phyloP scores from a whole-genome alignment of 2,329 filamentous ascomycete genomes.

The Fusarium sp. region DNA sequence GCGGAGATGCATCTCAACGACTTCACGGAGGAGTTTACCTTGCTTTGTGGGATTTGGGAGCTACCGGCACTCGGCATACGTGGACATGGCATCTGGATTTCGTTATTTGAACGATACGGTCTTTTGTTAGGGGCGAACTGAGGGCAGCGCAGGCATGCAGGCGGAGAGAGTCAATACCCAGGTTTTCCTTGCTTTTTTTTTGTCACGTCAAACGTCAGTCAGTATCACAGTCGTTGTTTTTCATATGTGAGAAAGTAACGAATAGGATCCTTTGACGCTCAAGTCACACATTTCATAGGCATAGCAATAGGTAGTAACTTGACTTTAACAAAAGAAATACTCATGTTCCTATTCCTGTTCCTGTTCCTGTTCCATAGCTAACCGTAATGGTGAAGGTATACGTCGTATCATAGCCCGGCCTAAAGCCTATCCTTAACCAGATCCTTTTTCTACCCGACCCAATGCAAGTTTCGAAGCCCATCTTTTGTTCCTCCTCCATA shows the following conservation, averaged over 20 bases:
- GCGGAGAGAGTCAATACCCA: slow-evolving; percentile 46
- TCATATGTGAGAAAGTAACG: slow-evolving; percentile 12
- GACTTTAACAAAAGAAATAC: slow-evolving; percentile 33
- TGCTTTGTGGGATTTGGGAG: slow-evolving; percentile 42
- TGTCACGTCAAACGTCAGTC: slow-evolving; percentile 14
- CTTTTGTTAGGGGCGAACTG: slow-evolving; percentile 39
- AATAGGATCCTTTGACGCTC: background rate
- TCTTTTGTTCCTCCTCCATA: slow-evolving; percentile 50
- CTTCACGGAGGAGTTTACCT: slow-evolving; percentile 31
- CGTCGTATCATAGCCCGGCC: slow-evolving; percentile 30
- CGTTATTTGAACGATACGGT: slow-evolving; percentile 31
- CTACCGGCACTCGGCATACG: slow-evolving; percentile 35
- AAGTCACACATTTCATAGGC: background rate
- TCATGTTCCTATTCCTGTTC: slow-evolving; percentile 14
- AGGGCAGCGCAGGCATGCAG: slow-evolving; percentile 30
- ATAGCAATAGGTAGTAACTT: background rate
- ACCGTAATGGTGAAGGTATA: slow-evolving; percentile 24
- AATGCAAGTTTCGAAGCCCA: slow-evolving; percentile 59
- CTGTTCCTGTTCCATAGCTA: slow-evolving; percentile 32
- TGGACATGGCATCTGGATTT: slow-evolving; percentile 36
- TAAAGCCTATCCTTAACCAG: slow-evolving; percentile 26
- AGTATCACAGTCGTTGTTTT: background rate
- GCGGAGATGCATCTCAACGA: slow-evolving; percentile 33
- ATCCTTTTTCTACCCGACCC: slow-evolving; percentile 32
- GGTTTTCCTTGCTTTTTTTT: slow-evolving; percentile 37